These are phyloP conservation scores for Aspergillus haitiensis DNA, from an alignment of 495 filamentous ascomycete genomes.

Conservation along the genomic window DNA sequence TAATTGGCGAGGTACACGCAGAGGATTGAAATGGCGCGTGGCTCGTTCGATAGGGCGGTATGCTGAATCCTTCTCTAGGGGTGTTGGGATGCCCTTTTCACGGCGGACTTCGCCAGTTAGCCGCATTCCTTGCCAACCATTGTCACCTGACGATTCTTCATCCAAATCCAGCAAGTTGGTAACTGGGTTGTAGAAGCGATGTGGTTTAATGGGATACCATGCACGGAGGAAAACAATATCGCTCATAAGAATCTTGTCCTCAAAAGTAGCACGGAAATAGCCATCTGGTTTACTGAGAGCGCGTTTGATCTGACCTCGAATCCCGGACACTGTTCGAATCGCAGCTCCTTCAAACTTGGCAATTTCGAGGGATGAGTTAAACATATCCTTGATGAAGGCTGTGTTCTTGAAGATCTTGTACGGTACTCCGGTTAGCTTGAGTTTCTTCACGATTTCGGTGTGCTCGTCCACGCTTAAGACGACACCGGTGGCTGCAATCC, in stretches of 20 bases:
- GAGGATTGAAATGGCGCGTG: conserved; percentile 87
- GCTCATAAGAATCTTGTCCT: conserved; percentile 95
- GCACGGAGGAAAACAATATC: conserved; percentile 95
- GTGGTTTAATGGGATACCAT: conserved; percentile 94
- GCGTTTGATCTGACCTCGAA: conserved; percentile 94
- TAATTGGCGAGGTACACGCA: conserved; percentile 81
- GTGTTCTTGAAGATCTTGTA: conserved; percentile 99
- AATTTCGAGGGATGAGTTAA: conserved; percentile 84
- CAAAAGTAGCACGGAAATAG: conserved; percentile 92
- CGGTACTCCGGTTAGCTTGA: conserved; percentile 87
- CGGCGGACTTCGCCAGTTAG: conserved; percentile 90
- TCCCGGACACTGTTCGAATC: conserved; percentile 92
- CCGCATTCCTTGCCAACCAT: conserved; percentile 82
- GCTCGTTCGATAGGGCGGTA: conserved; percentile 82
- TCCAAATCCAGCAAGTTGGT: conserved; percentile 74
- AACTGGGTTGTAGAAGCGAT: conserved; percentile 94
- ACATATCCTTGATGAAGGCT: conserved; percentile 99
- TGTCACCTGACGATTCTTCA: conserved; percentile 37
- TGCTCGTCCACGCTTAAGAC: conserved; percentile 90
- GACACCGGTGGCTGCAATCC: conserved; percentile 89
- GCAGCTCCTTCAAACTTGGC: conserved; percentile 97
- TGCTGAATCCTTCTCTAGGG: conserved; percentile 71
- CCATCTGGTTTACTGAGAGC: conserved; percentile 90
- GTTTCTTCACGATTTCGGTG: conserved; percentile 97
- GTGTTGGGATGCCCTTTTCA: conserved; percentile 72